Evolutionary conservation across 352 stramenopile genomes (phyloP), one percentile per base, ranked within the genome.

Genomic region (Pythium dissimile): DNA sequence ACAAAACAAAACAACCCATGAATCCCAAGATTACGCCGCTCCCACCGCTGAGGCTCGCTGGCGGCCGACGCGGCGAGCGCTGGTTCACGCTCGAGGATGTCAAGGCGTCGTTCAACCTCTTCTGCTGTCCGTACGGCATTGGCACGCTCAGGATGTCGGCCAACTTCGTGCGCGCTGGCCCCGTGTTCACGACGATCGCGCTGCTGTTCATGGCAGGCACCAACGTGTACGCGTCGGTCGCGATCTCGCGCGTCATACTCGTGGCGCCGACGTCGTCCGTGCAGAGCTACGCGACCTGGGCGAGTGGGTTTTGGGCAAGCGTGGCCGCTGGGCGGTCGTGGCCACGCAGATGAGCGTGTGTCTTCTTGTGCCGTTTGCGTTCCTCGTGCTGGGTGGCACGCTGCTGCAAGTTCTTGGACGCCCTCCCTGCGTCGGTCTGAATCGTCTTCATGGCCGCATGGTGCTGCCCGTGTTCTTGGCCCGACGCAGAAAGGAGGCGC

Each of bases 111-210:
- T 64, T 64, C 39, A 64, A 64, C 48, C 55, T 63, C 26, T n/a
- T n/a, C n/a, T n/a, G n/a, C n/a, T n/a, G n/a, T n/a, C n/a, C n/a
- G n/a, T n/a, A 69, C 38, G 66, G 66, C 35, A 64, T 75, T 28
- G 67, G 67, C 24, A 72, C 67, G 16, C 56, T 75, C 9, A 59
- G 67, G n/a, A 72, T 75, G 55, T 59, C 67, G 1, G 54, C 49
- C 26, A 75, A 75, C 32, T 75, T 69, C 27, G 50, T 62, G 16
- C 62, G 66, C 6, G 66, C 66, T n/a, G 66, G 66, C 0, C 62
- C 62, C 9, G 34, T 66, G 7, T 64, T 39, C 30, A 62, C 67
- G 23, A 59, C 42, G 7, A 32, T 68, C 18, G 67, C 67, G 9
- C 50, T 71, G 13, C 38, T 66, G 1, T 67, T 75, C 49, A 75